Conservation (phyloP, 306 rosid species). For the Astragalus glycyphyllos region DNA sequence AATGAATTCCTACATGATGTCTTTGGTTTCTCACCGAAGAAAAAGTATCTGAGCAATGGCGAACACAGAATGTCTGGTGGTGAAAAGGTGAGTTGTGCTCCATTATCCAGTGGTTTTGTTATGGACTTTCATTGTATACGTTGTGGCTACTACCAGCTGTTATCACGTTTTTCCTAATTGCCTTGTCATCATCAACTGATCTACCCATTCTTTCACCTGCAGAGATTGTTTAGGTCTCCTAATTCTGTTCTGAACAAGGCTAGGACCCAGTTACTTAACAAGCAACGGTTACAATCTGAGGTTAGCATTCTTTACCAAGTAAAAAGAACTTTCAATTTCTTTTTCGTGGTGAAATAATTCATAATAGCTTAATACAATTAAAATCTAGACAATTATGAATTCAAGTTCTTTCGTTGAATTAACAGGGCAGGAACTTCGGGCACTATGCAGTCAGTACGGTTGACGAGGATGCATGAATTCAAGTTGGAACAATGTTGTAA, state of each 20-base stretch:
- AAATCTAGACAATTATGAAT: neutral
- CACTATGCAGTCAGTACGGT: slow-evolving; percentile 65
- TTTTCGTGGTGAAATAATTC: neutral
- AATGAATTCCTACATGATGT: slow-evolving; percentile 86
- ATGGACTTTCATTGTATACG: neutral
- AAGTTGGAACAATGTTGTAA: slow-evolving; percentile 1
- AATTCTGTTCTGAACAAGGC: slow-evolving; percentile 85
- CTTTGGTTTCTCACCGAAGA: slow-evolving; percentile 82
- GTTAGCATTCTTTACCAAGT: slow-evolving; percentile 51
- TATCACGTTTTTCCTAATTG: neutral
- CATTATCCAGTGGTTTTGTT: slow-evolving; percentile 1
- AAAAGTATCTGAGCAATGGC: slow-evolving; percentile 44
- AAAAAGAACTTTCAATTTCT: neutral
- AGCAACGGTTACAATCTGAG: slow-evolving; percentile 80
- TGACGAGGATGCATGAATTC: slow-evolving; percentile 54
- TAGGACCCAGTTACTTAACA: slow-evolving; percentile 82
- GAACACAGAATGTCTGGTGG: slow-evolving; percentile 71
- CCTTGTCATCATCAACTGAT: slow-evolving; percentile 2
- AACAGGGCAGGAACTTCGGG: slow-evolving; percentile 82
- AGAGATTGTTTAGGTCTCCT: slow-evolving; percentile 90
- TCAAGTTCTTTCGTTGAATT: neutral
- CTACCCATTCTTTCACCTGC: slow-evolving; percentile 33
- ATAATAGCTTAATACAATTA: neutral
- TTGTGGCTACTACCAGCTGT: neutral
- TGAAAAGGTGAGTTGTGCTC: slow-evolving; percentile 69